These are phyloP conservation scores for Passalora sequoiae DNA, from an alignment of 2,329 filamentous ascomycete species.

Conservation along the genomic window DNA sequence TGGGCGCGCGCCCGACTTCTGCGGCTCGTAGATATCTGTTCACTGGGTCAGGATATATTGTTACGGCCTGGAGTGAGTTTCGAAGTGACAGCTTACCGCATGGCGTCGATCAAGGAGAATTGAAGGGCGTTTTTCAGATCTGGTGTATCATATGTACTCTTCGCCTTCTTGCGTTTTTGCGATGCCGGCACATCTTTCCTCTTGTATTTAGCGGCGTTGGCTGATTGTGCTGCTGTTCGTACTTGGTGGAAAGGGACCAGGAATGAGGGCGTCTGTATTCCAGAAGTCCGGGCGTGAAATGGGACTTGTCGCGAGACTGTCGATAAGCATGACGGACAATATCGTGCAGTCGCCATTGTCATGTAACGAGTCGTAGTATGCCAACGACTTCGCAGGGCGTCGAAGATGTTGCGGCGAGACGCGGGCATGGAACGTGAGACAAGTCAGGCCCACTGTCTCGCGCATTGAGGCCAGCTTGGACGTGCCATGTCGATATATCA, in stretches of 20 bases:
- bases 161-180: constrained; percentile 59
- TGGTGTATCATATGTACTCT: constrained; percentile 59
- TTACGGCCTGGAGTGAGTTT: no score
- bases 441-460: no score
- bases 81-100: constrained; percentile 74
- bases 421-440: no score
- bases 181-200: constrained; percentile 45
- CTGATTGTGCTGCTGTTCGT: constrained; percentile 37
- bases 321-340: constrained; percentile 29
- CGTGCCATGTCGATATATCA: no score
- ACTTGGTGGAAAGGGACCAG: constrained; percentile 31
- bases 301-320: constrained; percentile 12
- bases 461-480: no score
- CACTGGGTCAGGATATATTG: background rate
- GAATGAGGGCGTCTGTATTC: constrained; percentile 15
- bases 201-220: constrained; percentile 39
- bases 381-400: no score
- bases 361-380: background rate
- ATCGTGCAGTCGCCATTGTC: constrained; percentile 23
- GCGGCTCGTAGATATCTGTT: constrained; percentile 85
- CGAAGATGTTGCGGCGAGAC: constrained; percentile 8
- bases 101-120: constrained; percentile 83
- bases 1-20: constrained; percentile 77
- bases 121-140: constrained; percentile 62
- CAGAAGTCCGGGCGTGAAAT: constrained; percentile 14